Percentiles rank a stretch among this genome's conserved stretches.
These are phyloP conservation scores for Tetrapisispora fleetii DNA, from an alignment of 805 yeast genomes.

Conservation along the genomic window DNA sequence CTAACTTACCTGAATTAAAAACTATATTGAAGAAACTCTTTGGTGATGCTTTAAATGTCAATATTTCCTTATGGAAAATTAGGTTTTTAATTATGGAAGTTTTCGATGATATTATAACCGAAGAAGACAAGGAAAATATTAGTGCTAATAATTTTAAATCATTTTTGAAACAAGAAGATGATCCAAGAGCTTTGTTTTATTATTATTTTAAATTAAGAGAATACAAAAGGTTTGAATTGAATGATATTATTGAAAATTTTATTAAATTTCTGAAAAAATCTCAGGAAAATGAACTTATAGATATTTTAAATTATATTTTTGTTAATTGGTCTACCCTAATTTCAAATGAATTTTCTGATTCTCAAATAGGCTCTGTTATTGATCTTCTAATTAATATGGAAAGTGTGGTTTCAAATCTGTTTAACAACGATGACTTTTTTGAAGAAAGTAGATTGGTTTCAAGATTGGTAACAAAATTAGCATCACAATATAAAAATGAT, in stretches of 20 bases:
- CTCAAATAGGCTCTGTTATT: conserved; percentile 26
- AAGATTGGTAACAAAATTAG: conserved; percentile 20
- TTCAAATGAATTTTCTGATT: conserved; percentile 27
- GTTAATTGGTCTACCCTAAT: conserved; percentile 48
- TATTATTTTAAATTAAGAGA: conserved; percentile 44
- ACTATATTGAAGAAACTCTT: conserved; percentile 20
- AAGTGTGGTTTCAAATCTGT: conserved; percentile 15
- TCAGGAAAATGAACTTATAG: background rate
- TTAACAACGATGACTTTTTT: conserved; percentile 34
- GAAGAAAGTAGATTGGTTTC: conserved; percentile 38
- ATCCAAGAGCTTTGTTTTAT: conserved; percentile 21
- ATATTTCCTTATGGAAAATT: conserved; percentile 35
- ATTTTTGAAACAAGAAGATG: background rate
- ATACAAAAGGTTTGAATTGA: conserved; percentile 27
- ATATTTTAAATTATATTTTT: conserved; percentile 25
- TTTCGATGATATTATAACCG: conserved; percentile 32
- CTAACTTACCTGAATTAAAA: conserved; percentile 18
- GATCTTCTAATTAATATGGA: conserved; percentile 21
- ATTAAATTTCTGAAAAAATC: conserved; percentile 5
- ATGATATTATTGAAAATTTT: conserved; percentile 14
- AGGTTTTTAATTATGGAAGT: conserved; percentile 40
- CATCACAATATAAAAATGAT: conserved; percentile 4
- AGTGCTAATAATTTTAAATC: background rate
- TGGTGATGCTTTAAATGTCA: conserved; percentile 8
- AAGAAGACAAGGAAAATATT: conserved; percentile 15